Base-by-base conservation (phyloP, 768 basidiomycete genomes). In the Panaeolus papilionaceus region DNA sequence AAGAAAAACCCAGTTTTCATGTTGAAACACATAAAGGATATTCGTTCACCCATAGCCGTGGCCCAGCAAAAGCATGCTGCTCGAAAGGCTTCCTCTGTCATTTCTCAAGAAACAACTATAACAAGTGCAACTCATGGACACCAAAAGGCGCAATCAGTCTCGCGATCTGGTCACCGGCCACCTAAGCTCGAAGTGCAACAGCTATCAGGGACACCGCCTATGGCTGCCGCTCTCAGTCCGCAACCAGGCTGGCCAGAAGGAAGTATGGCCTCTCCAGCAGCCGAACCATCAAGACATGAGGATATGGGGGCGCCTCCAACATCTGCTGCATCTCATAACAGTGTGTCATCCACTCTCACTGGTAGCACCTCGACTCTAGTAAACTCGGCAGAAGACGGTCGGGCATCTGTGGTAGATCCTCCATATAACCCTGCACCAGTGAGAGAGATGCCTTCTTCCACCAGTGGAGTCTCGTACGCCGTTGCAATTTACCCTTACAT, bases 1-100 rank as follows among this genome's bases (percentile, higher is more conserved):
- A 95, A 95, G 79, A 98, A 98, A 81, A 96, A 98, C 69, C 97
- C 98, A 2, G 97, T 99, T 8, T 99, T 99, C 79, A 99, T 99
- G 98, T 87, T 97, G 64, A 94, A 96, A 70, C 94, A 97, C 70
- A 96, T 96, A 79, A 92, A 92, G 75, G 98, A 99, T 75, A 98
- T 99, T 68, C 92, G 95, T 58, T 98, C 96, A 6, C 98, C 98
- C 0, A 99, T 99, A 69, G 95, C 91, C 9, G 95, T 99, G 47
- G 98, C 98, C 3, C 93, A 96, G 73, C 94, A 96, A 77, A 99
- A 99, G 78, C 96, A 98, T 74, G 94, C 94, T 2, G 87, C 92
- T 9, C 89, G 95, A 51, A 94, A 93, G 79, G 92, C 92, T 4
- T 89, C 89, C 10, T 85, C 85, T 40, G 77, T 85, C 71, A 82